phyloP scores from a whole-genome alignment of 768 basidiomycete genomes.

The Amanita phalloides region DNA sequence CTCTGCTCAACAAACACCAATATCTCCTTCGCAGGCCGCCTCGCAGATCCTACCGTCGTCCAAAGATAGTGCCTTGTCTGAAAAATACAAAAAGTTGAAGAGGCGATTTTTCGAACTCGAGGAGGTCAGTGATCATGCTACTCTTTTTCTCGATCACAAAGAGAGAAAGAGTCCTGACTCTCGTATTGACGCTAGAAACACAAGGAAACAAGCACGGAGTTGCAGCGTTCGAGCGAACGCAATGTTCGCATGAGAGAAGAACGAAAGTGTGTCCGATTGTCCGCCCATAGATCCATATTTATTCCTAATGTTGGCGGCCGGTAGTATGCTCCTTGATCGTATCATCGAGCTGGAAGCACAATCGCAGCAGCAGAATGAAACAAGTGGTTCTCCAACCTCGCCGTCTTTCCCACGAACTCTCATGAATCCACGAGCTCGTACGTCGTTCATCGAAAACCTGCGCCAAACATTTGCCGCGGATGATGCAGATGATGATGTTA shows the following conservation, averaged over 20 bases:
- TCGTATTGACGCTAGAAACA: slow-evolving; percentile 36
- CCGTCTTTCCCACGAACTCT: slow-evolving; percentile 35
- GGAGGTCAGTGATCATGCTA: slow-evolving; percentile 37
- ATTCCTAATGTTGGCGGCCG: slow-evolving; percentile 4
- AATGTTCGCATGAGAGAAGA: slow-evolving; percentile 54
- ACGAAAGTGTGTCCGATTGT: slow-evolving; percentile 36
- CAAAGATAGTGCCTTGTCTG: slow-evolving; percentile 29
- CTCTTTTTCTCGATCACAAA: slow-evolving; percentile 15
- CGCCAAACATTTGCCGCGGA: slow-evolving; percentile 37
- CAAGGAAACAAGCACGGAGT: slow-evolving; percentile 47
- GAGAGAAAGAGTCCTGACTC: slow-evolving; percentile 17
- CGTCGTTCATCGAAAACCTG: slow-evolving; percentile 34
- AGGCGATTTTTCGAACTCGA: slow-evolving; percentile 57
- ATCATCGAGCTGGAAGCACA: slow-evolving; percentile 49
- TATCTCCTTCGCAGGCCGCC: slow-evolving; percentile 12
- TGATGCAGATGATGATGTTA: slow-evolving; percentile 32
- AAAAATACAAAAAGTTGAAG: slow-evolving; percentile 60
- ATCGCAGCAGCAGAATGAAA: slow-evolving; percentile 14
- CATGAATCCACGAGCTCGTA: slow-evolving; percentile 29
- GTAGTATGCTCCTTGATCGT: slow-evolving; percentile 44
- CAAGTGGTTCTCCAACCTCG: neutral
- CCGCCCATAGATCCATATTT: neutral
- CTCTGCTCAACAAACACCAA: slow-evolving; percentile 27
- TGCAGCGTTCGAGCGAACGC: slow-evolving; percentile 50
- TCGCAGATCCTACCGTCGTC: slow-evolving; percentile 18